Conservation (phyloP, 2,329 filamentous ascomycete genomes). For the Stemphylium vesicarium region DNA sequence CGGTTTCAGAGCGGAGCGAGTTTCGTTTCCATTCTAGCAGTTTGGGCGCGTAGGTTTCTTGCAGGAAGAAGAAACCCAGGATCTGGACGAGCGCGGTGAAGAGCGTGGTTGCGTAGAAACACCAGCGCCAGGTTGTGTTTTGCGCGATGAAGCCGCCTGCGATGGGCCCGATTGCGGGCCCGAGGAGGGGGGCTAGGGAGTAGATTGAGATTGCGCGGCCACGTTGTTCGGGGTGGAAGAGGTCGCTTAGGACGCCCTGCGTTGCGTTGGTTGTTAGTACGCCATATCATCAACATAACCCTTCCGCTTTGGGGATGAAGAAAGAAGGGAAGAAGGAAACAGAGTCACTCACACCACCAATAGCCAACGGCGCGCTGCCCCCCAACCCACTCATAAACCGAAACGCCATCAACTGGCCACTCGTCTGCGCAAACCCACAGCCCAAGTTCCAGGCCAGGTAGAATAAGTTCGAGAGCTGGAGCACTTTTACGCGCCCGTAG, state of each 20-base stretch:
- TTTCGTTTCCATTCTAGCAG: constrained; percentile 65
- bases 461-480: constrained; percentile 49
- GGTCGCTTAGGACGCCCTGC: constrained; percentile 57
- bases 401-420: constrained; percentile 45
- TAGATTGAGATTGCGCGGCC: constrained; percentile 69
- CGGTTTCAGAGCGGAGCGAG: constrained; percentile 64
- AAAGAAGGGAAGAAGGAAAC: neutral
- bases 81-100: constrained; percentile 66
- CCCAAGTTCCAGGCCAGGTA: constrained; percentile 49
- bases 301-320: neutral
- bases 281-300: no score
- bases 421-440: constrained; percentile 48
- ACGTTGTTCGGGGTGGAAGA: constrained; percentile 66
- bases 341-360: constrained; percentile 40
- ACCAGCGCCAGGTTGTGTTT: constrained; percentile 73
- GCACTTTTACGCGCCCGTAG: constrained; percentile 47
- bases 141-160: constrained; percentile 70
- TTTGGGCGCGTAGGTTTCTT: constrained; percentile 70
- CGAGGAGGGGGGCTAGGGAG: constrained; percentile 67
- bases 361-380: constrained; percentile 47
- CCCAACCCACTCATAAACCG: constrained; percentile 48
- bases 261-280: neutral
- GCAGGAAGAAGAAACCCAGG: constrained; percentile 66
- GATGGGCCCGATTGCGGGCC: constrained; percentile 70
- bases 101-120: constrained; percentile 72